Percentiles rank a stretch among this genome's conserved stretches.
phyloP scores from a whole-genome alignment of 2,329 filamentous ascomycete species.

The Zasmidium cellare region DNA sequence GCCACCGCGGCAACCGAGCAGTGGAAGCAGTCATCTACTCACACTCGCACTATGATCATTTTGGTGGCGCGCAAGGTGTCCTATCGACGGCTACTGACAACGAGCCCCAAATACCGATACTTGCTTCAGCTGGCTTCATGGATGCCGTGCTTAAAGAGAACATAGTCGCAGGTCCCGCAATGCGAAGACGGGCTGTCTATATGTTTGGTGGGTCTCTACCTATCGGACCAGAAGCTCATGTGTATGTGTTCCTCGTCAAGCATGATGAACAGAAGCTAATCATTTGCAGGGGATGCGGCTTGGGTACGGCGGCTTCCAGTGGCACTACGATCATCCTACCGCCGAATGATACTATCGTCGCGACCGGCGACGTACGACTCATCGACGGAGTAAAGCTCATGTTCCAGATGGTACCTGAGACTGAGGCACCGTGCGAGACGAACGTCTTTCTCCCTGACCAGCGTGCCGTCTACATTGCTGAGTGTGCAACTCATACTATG shows the following conservation, averaged over 20 bases:
- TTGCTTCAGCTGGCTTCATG: neutral
- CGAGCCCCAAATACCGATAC: neutral
- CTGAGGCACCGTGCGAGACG: neutral
- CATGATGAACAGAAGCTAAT: too few relatives aligned
- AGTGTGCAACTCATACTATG: neutral
- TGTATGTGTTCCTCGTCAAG: too few relatives aligned
- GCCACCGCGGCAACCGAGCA: neutral
- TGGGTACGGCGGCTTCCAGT: neutral
- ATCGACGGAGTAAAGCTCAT: neutral
- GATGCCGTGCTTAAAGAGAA: neutral
- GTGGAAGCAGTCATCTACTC: neutral
- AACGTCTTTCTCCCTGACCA: neutral
- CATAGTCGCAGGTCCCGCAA: neutral
- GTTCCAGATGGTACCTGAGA: constrained; percentile 1
- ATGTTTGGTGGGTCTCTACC: neutral
- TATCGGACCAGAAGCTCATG: too few relatives aligned
- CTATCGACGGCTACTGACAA: neutral
- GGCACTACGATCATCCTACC: neutral
- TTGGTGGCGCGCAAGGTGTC: neutral
- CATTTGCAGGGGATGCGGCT: too few relatives aligned
- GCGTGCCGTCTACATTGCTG: neutral
- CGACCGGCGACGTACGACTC: neutral
- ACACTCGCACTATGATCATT: neutral
- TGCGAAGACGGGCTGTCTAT: neutral
- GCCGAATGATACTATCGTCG: neutral